Conservation (phyloP, 2,329 filamentous ascomycete species). For the Aspergillus aculeatinus region DNA sequence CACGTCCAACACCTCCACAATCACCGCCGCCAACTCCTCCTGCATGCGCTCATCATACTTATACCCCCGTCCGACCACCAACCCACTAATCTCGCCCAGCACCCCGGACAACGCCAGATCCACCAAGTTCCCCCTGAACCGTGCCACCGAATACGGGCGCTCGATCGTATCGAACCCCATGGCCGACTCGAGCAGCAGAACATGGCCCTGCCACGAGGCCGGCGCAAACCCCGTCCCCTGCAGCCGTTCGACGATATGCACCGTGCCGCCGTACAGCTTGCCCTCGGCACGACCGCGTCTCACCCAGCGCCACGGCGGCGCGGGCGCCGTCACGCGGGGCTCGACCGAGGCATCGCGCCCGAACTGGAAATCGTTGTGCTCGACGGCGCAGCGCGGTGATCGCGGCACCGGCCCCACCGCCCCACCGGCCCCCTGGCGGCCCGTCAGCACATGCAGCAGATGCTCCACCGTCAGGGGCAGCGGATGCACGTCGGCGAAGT, state of each 20-base stretch:
- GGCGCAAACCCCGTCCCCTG: slow-evolving; percentile 30
- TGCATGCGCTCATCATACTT: slow-evolving; percentile 40
- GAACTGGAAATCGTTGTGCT: not conserved
- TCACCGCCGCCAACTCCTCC: slow-evolving; percentile 24
- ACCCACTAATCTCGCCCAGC: slow-evolving; percentile 43
- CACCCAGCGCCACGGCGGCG: slow-evolving; percentile 1
- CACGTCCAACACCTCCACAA: not conserved
- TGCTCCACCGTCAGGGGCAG: slow-evolving; percentile 12
- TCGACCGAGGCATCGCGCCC: not conserved
- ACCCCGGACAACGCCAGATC: slow-evolving; percentile 46
- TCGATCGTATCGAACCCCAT: slow-evolving; percentile 1
- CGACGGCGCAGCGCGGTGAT: not conserved
- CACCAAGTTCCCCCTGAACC: slow-evolving; percentile 27
- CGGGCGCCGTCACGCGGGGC: not conserved
- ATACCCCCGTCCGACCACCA: slow-evolving; percentile 46
- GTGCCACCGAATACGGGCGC: not conserved
- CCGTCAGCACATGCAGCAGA: not conserved
- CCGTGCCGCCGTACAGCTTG: slow-evolving; percentile 40
- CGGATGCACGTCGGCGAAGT: slow-evolving; percentile 23
- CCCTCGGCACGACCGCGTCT: slow-evolving; percentile 17
- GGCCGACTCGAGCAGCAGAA: slow-evolving; percentile 42
- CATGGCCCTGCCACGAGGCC: slow-evolving; percentile 2
- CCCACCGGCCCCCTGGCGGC: no score
- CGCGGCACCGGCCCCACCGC: not conserved
- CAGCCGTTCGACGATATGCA: not conserved